A percentile compares a stretch with the other conserved stretches of the same genome.
These are phyloP conservation scores for Neonectria hederae DNA, from an alignment of 2,329 filamentous ascomycete species.

Conservation along the genomic window DNA sequence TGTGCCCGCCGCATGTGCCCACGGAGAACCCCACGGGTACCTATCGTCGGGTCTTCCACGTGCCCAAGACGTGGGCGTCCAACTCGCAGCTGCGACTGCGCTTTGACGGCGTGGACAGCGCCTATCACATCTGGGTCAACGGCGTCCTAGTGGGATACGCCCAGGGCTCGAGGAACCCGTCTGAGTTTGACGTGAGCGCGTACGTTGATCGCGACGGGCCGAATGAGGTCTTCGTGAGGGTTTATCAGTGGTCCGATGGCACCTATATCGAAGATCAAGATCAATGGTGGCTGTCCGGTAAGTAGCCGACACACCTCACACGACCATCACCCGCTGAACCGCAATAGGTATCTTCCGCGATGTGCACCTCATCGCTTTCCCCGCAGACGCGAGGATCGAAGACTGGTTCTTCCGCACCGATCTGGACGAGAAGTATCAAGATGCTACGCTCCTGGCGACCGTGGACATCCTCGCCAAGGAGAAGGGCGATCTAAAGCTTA, in stretches of 20 bases:
- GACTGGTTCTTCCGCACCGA: conserved; percentile 66
- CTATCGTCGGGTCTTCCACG: conserved; percentile 64
- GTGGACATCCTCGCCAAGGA: conserved; percentile 53
- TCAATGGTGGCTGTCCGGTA: conserved; percentile 74
- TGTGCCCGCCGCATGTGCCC: conserved; percentile 70
- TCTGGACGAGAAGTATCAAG: conserved; percentile 61
- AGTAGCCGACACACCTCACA: conserved; percentile 60
- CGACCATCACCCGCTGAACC: conserved; percentile 48
- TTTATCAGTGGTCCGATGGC: conserved; percentile 76
- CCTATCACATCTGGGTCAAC: conserved; percentile 76
- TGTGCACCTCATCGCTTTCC: conserved; percentile 69
- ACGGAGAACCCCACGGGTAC: conserved; percentile 72
- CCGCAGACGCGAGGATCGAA: conserved; percentile 63
- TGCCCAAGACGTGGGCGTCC: conserved; percentile 59
- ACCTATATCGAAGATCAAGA: conserved; percentile 77
- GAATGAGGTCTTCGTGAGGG: conserved; percentile 70
- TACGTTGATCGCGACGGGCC: conserved; percentile 50
- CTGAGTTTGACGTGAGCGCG: conserved; percentile 73
- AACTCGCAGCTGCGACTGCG: conserved; percentile 68
- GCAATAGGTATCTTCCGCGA: conserved; percentile 71
- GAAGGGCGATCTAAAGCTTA: conserved; percentile 51
- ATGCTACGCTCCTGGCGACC: conserved; percentile 57
- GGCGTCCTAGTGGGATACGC: conserved; percentile 71
- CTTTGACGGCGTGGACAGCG: conserved; percentile 78
- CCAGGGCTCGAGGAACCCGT: conserved; percentile 73